Percentiles rank a stretch among this genome's conserved stretches.
phyloP scores from a whole-genome alignment of 805 yeast species.

The Lipomyces orientalis region DNA sequence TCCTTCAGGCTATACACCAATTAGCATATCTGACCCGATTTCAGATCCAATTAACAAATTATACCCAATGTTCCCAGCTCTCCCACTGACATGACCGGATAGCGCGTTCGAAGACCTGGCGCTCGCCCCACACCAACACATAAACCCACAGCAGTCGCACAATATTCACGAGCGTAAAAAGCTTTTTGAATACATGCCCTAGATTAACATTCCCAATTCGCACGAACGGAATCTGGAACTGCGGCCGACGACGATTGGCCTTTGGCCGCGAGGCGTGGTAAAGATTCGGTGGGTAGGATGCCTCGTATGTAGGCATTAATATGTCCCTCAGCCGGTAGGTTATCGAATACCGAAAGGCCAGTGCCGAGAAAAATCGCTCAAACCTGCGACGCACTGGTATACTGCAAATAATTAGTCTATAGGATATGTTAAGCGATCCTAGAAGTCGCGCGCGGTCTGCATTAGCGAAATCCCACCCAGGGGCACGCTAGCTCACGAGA shows the following conservation, averaged over 20 bases:
- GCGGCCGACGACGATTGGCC: conserved; percentile 16
- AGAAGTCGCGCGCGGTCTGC: no score
- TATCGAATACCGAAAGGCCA: neutral
- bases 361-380: neutral
- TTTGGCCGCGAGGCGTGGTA: conserved; percentile 29
- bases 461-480: no score
- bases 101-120: conserved; percentile 54
- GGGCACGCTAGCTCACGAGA: neutral
- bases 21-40: neutral
- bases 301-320: conserved; percentile 36
- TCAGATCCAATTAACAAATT: neutral
- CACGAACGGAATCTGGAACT: neutral
- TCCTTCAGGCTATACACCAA: conserved; percentile 18
- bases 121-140: conserved; percentile 59
- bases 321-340: neutral
- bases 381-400: neutral
- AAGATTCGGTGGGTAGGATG: conserved; percentile 34
- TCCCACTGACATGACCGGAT: conserved; percentile 65
- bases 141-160: conserved; percentile 50
- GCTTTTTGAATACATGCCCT: neutral
- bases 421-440: neutral
- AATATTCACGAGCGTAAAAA: conserved; percentile 33
- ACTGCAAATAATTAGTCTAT: no score
- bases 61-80: conserved; percentile 66
- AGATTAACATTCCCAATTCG: conserved; percentile 6